Conservation (phyloP, 1,284 basidiomycete genomes). For the Golubevia pallescens region DNA sequence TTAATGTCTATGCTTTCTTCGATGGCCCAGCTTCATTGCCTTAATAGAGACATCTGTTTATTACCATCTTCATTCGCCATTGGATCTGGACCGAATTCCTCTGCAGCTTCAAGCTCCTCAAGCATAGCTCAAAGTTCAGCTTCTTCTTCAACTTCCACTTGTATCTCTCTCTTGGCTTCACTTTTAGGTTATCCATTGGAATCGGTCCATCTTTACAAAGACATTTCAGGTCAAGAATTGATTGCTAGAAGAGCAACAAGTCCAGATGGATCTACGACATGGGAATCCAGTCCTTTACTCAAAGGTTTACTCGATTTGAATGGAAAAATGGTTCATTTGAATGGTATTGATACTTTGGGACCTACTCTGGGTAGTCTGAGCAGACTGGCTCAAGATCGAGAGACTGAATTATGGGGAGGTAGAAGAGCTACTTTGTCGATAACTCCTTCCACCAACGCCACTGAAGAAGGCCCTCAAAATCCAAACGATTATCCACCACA, state of each 20-base stretch:
- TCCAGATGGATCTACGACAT: constrained; percentile 49
- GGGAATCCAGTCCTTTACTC: constrained; percentile 52
- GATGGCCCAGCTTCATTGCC: constrained; percentile 62
- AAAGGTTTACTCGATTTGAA: constrained; percentile 45
- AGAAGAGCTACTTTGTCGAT: constrained; percentile 24
- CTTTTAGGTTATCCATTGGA: constrained; percentile 64
- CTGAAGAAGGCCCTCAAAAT: no score
- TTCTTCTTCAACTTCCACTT: constrained; percentile 63
- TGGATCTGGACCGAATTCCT: constrained; percentile 11
- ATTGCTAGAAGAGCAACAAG: constrained; percentile 56
- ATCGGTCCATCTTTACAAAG: constrained; percentile 64
- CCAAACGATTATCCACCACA: no score
- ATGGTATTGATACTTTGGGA: constrained; percentile 64
- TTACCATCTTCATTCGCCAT: constrained; percentile 37
- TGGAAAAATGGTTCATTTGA: constrained; percentile 64
- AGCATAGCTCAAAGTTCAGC: no score
- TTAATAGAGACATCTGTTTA: constrained; percentile 57
- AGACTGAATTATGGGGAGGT: constrained; percentile 59
- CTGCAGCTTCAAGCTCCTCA: constrained; percentile 20
- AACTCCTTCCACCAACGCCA: background rate
- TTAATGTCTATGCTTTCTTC: constrained; percentile 54
- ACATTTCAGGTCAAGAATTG: constrained; percentile 63
- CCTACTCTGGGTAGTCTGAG: constrained; percentile 55
- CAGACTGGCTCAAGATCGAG: constrained; percentile 54
- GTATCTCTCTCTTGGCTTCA: constrained; percentile 58